These are phyloP conservation scores for Malassezia sympodialis DNA, from an alignment of 1,284 basidiomycete genomes.

Conservation along the genomic window DNA sequence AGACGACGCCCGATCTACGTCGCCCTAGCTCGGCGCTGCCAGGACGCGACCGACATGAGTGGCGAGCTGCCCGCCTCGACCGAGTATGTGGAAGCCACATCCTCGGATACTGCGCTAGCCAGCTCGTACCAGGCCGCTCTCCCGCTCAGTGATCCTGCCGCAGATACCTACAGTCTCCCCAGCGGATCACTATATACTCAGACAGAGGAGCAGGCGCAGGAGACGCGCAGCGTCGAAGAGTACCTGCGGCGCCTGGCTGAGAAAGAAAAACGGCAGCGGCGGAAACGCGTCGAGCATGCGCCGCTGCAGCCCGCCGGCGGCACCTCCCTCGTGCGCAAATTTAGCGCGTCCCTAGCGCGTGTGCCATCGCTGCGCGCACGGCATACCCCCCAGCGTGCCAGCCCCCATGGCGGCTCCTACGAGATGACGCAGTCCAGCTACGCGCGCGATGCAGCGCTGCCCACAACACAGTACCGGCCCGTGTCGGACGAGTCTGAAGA, in stretches of 20 bases:
- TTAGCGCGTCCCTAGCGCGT: slow-evolving; percentile 10
- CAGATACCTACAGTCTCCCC: not conserved
- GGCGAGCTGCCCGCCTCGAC: not conserved
- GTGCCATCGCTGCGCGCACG: slow-evolving; percentile 4
- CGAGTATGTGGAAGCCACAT: not conserved
- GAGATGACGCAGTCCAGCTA: slow-evolving; percentile 6
- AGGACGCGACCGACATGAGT: not conserved
- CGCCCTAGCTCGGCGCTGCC: not conserved
- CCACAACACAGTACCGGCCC: not conserved
- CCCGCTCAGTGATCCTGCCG: not conserved
- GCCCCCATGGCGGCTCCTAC: not conserved
- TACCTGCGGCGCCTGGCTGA: slow-evolving; percentile 15
- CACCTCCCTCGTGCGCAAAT: slow-evolving; percentile 7
- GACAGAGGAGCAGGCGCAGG: slow-evolving; percentile 12
- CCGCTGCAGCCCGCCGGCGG: not conserved
- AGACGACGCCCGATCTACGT: not conserved
- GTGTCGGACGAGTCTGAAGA: slow-evolving; percentile 4
- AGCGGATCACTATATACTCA: not conserved
- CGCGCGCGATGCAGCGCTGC: not conserved
- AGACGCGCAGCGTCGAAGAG: slow-evolving; percentile 15
- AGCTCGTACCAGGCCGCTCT: not conserved
- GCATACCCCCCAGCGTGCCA: not conserved
- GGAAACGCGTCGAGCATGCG: not conserved
- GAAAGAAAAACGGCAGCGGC: slow-evolving; percentile 5
- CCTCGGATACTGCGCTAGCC: not conserved